Percentiles rank a stretch among this genome's conserved stretches.
phyloP scores from a whole-genome alignment of 2,329 filamentous ascomycete species.

The Venturia aucupariae region DNA sequence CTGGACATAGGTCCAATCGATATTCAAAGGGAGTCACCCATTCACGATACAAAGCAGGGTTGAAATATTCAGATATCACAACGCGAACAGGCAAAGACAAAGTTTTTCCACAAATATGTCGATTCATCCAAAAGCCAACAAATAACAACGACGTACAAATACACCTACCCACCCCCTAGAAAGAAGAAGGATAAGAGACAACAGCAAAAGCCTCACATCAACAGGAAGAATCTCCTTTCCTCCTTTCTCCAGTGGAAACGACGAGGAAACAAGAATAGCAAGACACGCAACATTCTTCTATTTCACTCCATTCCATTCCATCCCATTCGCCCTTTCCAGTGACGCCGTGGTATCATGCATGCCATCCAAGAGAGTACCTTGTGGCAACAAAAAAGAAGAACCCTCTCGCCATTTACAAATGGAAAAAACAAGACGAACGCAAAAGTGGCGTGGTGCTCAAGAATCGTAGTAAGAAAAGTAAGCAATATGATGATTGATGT shows the following conservation, averaged over 20 bases:
- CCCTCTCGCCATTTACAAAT: background rate
- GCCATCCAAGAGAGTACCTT: background rate
- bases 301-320: background rate
- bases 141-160: background rate
- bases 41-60: no score
- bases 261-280: no score
- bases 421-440: background rate
- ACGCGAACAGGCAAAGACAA: background rate
- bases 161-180: background rate
- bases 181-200: background rate
- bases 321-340: background rate
- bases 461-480: background rate
- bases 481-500: background rate
- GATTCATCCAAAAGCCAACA: background rate
- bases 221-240: background rate
- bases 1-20: no score
- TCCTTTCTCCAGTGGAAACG: no score
- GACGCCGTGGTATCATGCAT: constrained; percentile 10
- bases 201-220: background rate
- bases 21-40: no score
- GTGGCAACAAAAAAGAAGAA: background rate
- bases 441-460: no score
- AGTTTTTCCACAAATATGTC: background rate
- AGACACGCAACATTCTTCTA: background rate
- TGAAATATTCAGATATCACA: no score